Conservation (phyloP, 495 filamentous ascomycete genomes). For the Penicillium turbatum region DNA sequence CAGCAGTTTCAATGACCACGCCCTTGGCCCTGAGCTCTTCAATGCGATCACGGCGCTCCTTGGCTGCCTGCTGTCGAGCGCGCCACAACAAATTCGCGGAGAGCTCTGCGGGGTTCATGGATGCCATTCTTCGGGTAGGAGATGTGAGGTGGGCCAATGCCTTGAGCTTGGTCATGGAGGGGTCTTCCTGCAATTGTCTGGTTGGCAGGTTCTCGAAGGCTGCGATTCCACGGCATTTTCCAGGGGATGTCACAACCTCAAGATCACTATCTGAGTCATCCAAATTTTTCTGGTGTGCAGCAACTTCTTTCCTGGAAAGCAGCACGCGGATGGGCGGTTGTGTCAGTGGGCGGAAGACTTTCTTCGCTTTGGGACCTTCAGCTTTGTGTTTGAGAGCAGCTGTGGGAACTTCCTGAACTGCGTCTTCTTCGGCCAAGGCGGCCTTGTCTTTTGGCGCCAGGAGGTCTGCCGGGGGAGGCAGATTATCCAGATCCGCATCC, state of each 20-base stretch:
- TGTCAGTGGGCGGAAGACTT: constrained; percentile 13
- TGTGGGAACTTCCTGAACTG: background rate
- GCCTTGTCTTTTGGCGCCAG: constrained; percentile 6
- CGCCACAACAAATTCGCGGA: constrained; percentile 61
- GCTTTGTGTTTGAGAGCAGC: background rate
- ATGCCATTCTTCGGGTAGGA: constrained; percentile 49
- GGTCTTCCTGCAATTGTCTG: constrained; percentile 53
- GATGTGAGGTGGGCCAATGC: constrained; percentile 70
- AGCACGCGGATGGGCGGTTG: constrained; percentile 37
- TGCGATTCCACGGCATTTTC: constrained; percentile 41
- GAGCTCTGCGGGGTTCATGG: constrained; percentile 66
- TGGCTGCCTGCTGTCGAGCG: constrained; percentile 73
- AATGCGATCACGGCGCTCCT: constrained; percentile 74
- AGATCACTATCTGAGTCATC: constrained; percentile 65
- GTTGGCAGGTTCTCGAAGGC: constrained; percentile 67
- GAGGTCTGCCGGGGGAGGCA: constrained; percentile 21
- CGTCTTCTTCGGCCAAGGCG: background rate
- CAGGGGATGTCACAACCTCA: constrained; percentile 52
- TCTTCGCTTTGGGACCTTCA: constrained; percentile 15
- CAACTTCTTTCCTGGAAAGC: constrained; percentile 36
- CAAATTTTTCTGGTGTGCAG: constrained; percentile 42
- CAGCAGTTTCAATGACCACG: constrained; percentile 75
- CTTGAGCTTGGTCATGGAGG: constrained; percentile 63
- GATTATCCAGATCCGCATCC: constrained; percentile 6
- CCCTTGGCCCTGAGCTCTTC: constrained; percentile 73